Conservation (phyloP, 75 land plant genomes). For the Pinus taeda region DNA sequence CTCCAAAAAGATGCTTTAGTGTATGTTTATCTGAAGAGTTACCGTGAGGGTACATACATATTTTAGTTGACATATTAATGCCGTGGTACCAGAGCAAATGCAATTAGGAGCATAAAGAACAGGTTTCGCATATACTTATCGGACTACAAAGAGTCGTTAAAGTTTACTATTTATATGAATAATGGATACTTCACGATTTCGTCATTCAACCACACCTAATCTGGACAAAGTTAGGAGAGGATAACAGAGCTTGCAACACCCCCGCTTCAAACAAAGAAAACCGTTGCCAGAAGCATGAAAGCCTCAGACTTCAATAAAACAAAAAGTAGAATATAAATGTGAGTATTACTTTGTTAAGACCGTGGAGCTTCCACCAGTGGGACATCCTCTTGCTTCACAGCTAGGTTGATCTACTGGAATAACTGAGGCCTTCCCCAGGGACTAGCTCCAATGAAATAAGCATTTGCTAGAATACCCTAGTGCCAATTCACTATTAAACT, state of each 20-base stretch:
- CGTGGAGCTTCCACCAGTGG: neutral
- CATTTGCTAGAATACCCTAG: neutral
- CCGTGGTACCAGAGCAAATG: neutral
- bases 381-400: neutral
- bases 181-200: too few relatives aligned
- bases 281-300: neutral
- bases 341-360: neutral
- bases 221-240: neutral
- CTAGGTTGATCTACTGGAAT: neutral
- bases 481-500: constrained; percentile 1
- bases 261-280: neutral
- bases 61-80: neutral
- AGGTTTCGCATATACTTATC: neutral
- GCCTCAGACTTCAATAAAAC: too few relatives aligned
- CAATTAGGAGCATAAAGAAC: neutral
- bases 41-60: neutral
- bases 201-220: neutral
- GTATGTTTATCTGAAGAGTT: too few relatives aligned
- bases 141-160: neutral
- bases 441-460: neutral
- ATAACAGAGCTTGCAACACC: neutral
- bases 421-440: neutral
- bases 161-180: too few relatives aligned
- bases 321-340: neutral
- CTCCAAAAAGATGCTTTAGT: too few relatives aligned